Base-by-base conservation (phyloP, 352 stramenopile species). In the Phytophthora sojae region DNA sequence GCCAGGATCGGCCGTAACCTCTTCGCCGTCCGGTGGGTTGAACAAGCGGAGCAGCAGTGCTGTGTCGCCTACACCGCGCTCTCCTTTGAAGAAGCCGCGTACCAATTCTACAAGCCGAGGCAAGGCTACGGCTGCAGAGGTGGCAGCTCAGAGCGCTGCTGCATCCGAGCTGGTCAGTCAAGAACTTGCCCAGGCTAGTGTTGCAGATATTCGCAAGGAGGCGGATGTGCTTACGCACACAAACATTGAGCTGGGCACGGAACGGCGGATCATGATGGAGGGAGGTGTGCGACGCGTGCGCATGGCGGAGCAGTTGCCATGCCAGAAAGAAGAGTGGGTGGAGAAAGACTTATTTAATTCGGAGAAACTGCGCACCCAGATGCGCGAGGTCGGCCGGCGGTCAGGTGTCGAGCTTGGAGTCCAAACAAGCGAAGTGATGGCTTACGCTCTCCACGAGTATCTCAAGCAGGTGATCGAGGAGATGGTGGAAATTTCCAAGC, bases 181-280 rank as follows among this genome's bases (percentile, higher is more conserved):
- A 55, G 89, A 93, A 66, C 67, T 96, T 4, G 72, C 76, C 37
- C 83, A 89, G 57, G 86, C 86, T 6, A 90, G 75, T 12, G 80
- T 89, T 14, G 81, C 76, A 5, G 89, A 96, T 56, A 88, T 96
- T 49, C 86, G 88, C 23, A 89, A 82, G 63, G 89, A 96, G 68
- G 89, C 89, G 6, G 89, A 96, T 65, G 89, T 95, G 25, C 69
- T 96, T 39, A 96, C 85, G 4, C 89, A 96, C 68, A 96, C 89
- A 25, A 82, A 71, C 17, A 93, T 96, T 56, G 89, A 96, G 50
- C 50, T 95, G 39, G 69, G 76, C n/a, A 74, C 71, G 11, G 89
- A 96, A 71, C 85, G 89, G 1, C 82, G 86, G 12, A 83, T 83
- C 25, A 96, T 96, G 89, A 89, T 95, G 84, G 83, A 92, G 8